Conservation (phyloP, 371 early-diverging fungal genomes). For the Rhizomucor miehei region DNA sequence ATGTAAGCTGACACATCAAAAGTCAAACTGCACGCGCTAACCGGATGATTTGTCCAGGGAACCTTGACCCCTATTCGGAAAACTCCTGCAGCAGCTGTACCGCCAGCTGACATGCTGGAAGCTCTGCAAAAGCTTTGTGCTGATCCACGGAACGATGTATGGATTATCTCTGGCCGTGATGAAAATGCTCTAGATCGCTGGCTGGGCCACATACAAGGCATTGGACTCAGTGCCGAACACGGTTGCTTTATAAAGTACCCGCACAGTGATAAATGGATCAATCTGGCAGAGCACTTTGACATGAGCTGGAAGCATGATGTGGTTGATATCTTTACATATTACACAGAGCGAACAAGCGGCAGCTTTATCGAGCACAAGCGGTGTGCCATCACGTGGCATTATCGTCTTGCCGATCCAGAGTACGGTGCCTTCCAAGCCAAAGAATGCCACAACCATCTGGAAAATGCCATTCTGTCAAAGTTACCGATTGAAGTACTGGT, state of each 20-base stretch:
- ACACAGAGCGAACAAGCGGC: slow-evolving; percentile 87
- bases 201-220: slow-evolving; percentile 74
- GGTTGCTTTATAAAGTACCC: slow-evolving; percentile 68
- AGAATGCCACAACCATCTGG: slow-evolving; percentile 90
- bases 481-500: slow-evolving; percentile 91
- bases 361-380: slow-evolving; percentile 84
- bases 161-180: slow-evolving; percentile 93
- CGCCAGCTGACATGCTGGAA: slow-evolving; percentile 62
- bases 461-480: slow-evolving; percentile 84
- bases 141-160: slow-evolving; percentile 86
- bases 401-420: slow-evolving; percentile 84
- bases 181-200: slow-evolving; percentile 78
- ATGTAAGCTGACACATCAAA: slow-evolving; percentile 38
- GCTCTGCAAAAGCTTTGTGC: slow-evolving; percentile 62
- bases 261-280: slow-evolving; percentile 65
- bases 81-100: slow-evolving; percentile 64
- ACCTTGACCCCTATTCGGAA: slow-evolving; percentile 78
- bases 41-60: slow-evolving; percentile 49
- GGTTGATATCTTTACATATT: slow-evolving; percentile 82
- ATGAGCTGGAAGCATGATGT: slow-evolving; percentile 88
- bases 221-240: slow-evolving; percentile 83
- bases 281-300: slow-evolving; percentile 77
- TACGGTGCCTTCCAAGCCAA: slow-evolving; percentile 85
- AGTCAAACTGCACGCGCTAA: too few species aligned
- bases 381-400: slow-evolving; percentile 88